Conservation (phyloP, 306 rosid species). For the apple (Malus domestica) region ASM211411v1 NC_041805.1:9737001-9737500, state of each 20-base stretch:
- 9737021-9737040: conserved; percentile 72
- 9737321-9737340: not conserved
- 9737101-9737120: conserved; percentile 85
- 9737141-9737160: conserved; percentile 36
- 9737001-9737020: conserved; percentile 44
- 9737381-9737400: conserved; percentile 5
- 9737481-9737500: conserved; percentile 22
- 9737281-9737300: conserved; percentile 65
- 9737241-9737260: conserved; percentile 46
- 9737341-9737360: conserved; percentile 11
- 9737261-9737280: conserved; percentile 52
- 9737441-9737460: conserved; percentile 7
- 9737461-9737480: not conserved
- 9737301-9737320: not conserved
- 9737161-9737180: conserved; percentile 36
- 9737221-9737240: conserved; percentile 58
- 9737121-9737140: conserved; percentile 37
- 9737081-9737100: conserved; percentile 31
- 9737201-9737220: conserved; percentile 60
- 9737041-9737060: conserved; percentile 62
- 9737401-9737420: conserved; percentile 6
- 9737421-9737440: conserved; percentile 1
- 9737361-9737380: not conserved
- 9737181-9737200: conserved; percentile 40
- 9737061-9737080: conserved; percentile 53